phyloP scores from a whole-genome alignment of 2,329 filamentous ascomycete genomes.

The Alternaria postmessia region DNA sequence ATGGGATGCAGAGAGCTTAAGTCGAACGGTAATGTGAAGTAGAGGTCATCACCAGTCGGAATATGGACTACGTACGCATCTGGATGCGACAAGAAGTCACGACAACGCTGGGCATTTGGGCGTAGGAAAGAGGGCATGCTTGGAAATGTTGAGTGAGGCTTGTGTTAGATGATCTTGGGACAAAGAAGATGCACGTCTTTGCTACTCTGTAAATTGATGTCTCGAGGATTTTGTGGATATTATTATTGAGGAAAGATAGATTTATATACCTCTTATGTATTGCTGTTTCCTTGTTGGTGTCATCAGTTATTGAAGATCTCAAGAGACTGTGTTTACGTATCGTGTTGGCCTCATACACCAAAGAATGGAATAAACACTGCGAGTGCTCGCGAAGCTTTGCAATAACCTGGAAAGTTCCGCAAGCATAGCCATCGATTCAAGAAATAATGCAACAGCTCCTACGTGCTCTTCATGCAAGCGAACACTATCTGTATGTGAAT shows the following conservation, averaged over 20 bases:
- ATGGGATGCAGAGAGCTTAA: not conserved
- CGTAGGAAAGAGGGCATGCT: conserved; percentile 2
- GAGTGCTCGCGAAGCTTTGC: not conserved
- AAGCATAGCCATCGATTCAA: not conserved
- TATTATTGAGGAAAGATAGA: not conserved
- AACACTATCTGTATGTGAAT: not conserved
- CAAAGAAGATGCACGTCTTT: not conserved
- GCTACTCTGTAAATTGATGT: not conserved
- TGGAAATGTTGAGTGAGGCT: not conserved
- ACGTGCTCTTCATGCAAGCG: not conserved
- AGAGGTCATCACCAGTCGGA: not conserved
- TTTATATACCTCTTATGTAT: not conserved
- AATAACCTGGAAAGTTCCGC: not conserved
- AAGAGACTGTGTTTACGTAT: not conserved
- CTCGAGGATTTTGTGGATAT: not conserved
- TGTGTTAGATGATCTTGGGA: not conserved
- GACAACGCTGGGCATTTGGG: not conserved
- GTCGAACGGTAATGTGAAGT: conserved; percentile 8
- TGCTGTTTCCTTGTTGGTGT: not conserved
- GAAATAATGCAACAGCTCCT: not conserved
- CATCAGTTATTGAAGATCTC: not conserved
- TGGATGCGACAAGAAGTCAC: not conserved
- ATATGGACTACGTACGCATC: not conserved
- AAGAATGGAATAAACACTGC: not conserved
- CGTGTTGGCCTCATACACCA: not conserved